A percentile compares a stretch with the other conserved stretches of the same genome.
Evolutionary conservation across 73 alveolate species (phyloP).

Genomic region (Paramecium primaurelia): DNA sequence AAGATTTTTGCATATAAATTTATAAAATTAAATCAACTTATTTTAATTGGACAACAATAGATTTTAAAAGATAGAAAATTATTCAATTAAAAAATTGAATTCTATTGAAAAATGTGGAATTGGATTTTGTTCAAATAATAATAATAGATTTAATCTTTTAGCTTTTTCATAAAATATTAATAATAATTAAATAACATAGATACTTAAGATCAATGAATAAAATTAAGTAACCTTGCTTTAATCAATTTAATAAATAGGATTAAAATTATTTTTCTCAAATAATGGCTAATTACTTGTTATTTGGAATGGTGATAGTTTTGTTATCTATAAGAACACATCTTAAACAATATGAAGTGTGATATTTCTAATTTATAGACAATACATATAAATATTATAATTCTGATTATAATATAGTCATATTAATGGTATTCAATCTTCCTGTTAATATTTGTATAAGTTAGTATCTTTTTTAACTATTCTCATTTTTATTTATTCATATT

Average conservation of each 20-base stretch:
- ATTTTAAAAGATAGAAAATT: background rate
- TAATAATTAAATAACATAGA: background rate
- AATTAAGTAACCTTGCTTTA: background rate
- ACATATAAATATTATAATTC: background rate
- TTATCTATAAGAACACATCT: background rate
- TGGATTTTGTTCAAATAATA: background rate
- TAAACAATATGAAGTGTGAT: background rate
- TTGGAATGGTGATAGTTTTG: background rate
- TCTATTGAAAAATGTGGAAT: background rate
- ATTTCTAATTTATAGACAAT: background rate
- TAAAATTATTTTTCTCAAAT: background rate
- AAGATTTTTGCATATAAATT: background rate
- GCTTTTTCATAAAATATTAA: background rate
- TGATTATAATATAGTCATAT: background rate
- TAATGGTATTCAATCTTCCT: background rate
- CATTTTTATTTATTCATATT: background rate
- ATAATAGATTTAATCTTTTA: background rate
- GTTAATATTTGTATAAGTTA: background rate
- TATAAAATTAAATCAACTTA: background rate
- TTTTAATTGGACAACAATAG: background rate
- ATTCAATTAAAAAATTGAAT: background rate
- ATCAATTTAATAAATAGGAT: background rate
- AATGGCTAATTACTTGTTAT: background rate
- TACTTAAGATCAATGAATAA: background rate
- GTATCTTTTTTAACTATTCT: background rate